Evolutionary conservation across 2,329 filamentous ascomycete species (phyloP).

Genomic region (Aspergillus alliaceus): DNA sequence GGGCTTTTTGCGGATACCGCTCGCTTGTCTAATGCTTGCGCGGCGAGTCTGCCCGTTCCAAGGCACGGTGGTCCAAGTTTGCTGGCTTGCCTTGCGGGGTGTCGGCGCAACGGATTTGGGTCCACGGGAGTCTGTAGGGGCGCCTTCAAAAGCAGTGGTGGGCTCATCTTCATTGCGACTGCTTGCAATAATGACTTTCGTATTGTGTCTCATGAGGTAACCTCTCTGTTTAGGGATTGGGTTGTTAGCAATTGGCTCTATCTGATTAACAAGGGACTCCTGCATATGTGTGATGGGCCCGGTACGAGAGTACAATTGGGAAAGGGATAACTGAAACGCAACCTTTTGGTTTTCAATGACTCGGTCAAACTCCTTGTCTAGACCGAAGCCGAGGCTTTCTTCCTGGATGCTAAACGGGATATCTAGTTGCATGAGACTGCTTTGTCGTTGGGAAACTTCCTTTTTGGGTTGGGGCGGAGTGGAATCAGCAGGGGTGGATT

Average conservation of each 20-base stretch:
- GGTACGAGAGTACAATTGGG: constrained; percentile 30
- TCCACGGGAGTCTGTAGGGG: constrained; percentile 37
- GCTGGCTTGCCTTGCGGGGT: constrained; percentile 76
- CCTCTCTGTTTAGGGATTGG: constrained; percentile 76
- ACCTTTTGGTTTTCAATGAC: constrained; percentile 98
- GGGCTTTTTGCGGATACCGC: constrained; percentile 61
- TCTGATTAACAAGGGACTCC: constrained; percentile 6
- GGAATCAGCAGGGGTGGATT: constrained; percentile 14
- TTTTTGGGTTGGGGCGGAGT: constrained; percentile 26
- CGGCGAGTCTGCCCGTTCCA: constrained; percentile 84
- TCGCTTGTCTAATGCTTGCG: constrained; percentile 60
- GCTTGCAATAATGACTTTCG: constrained; percentile 92
- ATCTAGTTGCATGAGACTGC: constrained; percentile 78
- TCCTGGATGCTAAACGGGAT: constrained; percentile 69
- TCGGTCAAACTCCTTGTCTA: constrained; percentile 90
- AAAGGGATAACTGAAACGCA: constrained; percentile 53
- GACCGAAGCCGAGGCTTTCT: constrained; percentile 74
- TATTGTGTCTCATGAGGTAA: constrained; percentile 98
- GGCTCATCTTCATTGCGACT: constrained; percentile 63
- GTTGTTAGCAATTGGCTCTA: constrained; percentile 61
- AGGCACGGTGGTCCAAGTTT: constrained; percentile 94
- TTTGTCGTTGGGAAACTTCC: constrained; percentile 54
- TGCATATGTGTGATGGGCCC: constrained; percentile 11
- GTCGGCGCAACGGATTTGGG: constrained; percentile 67
- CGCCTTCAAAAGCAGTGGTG: constrained; percentile 27